Evolutionary conservation across 2,329 filamentous ascomycete genomes (phyloP).

Genomic region (Orbilia quercus): DNA sequence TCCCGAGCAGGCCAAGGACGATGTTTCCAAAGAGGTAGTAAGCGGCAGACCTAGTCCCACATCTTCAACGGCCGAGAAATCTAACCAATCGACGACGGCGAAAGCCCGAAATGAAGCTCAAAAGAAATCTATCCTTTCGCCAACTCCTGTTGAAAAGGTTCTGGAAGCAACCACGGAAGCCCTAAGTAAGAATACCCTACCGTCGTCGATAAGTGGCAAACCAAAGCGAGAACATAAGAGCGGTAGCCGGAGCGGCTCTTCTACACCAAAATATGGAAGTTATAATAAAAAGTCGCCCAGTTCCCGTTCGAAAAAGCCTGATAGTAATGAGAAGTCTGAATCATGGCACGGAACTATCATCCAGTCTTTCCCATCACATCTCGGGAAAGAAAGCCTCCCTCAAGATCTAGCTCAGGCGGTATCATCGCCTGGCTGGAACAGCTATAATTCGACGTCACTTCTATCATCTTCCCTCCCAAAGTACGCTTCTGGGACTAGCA

Average conservation of each 20-base stretch:
- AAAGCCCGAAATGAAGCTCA: conserved; percentile 57
- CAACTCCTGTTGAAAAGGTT: conserved; percentile 57
- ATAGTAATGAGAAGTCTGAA: conserved; percentile 46
- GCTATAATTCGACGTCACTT: conserved; percentile 44
- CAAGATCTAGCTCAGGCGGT: conserved; percentile 45
- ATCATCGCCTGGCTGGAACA: conserved; percentile 54
- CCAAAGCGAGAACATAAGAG: conserved; percentile 48
- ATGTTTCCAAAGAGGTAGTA: conserved; percentile 57
- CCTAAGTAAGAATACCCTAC: conserved; percentile 51
- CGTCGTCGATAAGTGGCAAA: conserved; percentile 44
- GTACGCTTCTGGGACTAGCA: conserved; percentile 51
- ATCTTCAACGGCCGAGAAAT: conserved; percentile 56
- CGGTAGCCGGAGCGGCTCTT: conserved; percentile 48
- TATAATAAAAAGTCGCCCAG: conserved; percentile 54
- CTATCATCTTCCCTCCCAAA: conserved; percentile 51
- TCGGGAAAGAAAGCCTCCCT: conserved; percentile 42
- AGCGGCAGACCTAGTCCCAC: conserved; percentile 57
- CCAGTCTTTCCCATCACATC: conserved; percentile 40
- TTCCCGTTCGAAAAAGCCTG: conserved; percentile 45
- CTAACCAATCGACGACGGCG: conserved; percentile 53
- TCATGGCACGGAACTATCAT: conserved; percentile 49
- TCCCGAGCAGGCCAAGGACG: conserved; percentile 55
- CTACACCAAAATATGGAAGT: conserved; percentile 51
- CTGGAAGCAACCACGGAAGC: conserved; percentile 56
- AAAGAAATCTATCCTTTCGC: conserved; percentile 57